Percentiles rank a stretch among this genome's conserved stretches.
These are phyloP conservation scores for Phialocephala sp. DNA, from an alignment of 2,329 filamentous ascomycete genomes.

Conservation along the genomic window DNA sequence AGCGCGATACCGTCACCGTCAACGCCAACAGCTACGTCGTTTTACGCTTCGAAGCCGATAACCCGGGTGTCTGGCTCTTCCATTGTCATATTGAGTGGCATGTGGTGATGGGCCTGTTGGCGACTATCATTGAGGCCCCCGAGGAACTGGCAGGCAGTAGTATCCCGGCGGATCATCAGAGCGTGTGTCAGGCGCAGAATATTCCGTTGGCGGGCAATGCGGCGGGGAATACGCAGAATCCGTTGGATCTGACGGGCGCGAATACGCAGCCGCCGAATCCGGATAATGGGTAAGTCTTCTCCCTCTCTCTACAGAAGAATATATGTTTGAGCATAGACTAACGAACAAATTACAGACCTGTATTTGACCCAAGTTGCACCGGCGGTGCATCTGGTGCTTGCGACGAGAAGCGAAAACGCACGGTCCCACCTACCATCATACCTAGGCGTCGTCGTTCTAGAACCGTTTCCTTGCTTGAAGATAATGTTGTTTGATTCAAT, in stretches of 20 bases:
- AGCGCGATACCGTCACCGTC: slow-evolving; percentile 52
- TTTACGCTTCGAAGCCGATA: slow-evolving; percentile 54
- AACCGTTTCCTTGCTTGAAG: too few relatives aligned
- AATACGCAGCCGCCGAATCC: slow-evolving; percentile 40
- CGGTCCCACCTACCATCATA: too few relatives aligned
- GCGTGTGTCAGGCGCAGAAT: slow-evolving; percentile 45
- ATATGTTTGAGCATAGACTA: too few relatives aligned
- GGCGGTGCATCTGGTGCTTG: not conserved
- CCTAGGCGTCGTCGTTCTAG: too few relatives aligned
- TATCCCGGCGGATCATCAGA: slow-evolving; percentile 57
- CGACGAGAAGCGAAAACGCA: not conserved
- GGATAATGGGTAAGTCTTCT: slow-evolving; percentile 17
- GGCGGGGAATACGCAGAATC: slow-evolving; percentile 60
- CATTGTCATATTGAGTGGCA: slow-evolving; percentile 57
- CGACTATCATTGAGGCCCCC: slow-evolving; percentile 30
- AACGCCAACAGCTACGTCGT: slow-evolving; percentile 47
- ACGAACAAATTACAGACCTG: not conserved
- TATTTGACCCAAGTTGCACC: not conserved
- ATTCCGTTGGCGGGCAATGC: slow-evolving; percentile 60
- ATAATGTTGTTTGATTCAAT: too few relatives aligned
- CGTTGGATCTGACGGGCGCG: slow-evolving; percentile 57
- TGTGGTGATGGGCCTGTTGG: slow-evolving; percentile 23
- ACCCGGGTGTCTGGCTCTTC: slow-evolving; percentile 58
- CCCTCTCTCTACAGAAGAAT: not conserved
- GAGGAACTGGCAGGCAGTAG: slow-evolving; percentile 15